A percentile compares a stretch with the other conserved stretches of the same genome.
These are phyloP conservation scores for Trichoderma cornu-damae DNA, from an alignment of 2,329 filamentous ascomycete species.

Conservation along the genomic window DNA sequence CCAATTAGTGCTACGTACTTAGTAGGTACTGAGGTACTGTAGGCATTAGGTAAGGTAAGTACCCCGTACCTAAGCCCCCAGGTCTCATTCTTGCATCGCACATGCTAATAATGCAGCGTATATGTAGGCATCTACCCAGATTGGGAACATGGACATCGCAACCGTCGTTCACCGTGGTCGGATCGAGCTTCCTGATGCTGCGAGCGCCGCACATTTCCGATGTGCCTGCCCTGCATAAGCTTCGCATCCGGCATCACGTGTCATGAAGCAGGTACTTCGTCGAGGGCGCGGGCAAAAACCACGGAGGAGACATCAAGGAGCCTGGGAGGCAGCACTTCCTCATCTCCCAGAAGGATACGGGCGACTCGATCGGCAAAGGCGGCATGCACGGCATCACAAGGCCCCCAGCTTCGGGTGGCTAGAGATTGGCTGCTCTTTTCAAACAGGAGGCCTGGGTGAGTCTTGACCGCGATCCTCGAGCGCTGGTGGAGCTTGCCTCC, in stretches of 20 bases:
- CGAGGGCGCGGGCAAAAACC: neutral
- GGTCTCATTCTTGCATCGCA: no score
- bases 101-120: no score
- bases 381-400: neutral
- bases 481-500: slow-evolving; percentile 41
- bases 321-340: neutral
- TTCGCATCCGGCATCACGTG: slow-evolving; percentile 1
- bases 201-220: neutral
- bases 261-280: neutral
- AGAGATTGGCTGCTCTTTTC: slow-evolving; percentile 51
- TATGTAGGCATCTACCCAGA: neutral
- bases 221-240: slow-evolving; percentile 1
- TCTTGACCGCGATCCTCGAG: slow-evolving; percentile 39
- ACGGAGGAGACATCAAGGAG: neutral
- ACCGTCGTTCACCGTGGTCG: neutral
- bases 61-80: no score
- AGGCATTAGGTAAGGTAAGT: no score
- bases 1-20: neutral
- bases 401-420: slow-evolving; percentile 42
- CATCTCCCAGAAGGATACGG: slow-evolving; percentile 2
- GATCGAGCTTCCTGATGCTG: neutral
- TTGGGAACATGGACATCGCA: neutral
- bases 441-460: slow-evolving; percentile 43
- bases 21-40: no score
- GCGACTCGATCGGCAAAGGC: slow-evolving; percentile 4